A percentile compares a stretch with the other conserved stretches of the same genome.
Evolutionary conservation across 805 yeast species (phyloP).

Genomic region (Cyberlindnera euphorbiae): DNA sequence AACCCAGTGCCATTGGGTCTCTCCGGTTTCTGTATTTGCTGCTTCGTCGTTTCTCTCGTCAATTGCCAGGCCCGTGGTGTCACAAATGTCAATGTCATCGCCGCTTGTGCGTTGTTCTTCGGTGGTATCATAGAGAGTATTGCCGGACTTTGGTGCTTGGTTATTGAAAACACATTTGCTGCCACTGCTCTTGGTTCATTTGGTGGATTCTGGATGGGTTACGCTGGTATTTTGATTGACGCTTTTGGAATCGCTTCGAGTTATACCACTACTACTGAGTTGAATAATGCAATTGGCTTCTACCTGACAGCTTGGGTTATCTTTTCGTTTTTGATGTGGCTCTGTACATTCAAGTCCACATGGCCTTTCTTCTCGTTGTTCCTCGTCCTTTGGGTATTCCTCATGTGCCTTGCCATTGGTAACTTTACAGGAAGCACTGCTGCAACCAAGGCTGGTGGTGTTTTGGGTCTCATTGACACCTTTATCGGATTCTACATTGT

Average conservation of each 20-base stretch:
- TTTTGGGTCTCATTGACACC: constrained; percentile 51
- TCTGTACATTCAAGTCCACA: constrained; percentile 56
- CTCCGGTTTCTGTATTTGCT: constrained; percentile 56
- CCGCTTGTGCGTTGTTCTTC: constrained; percentile 63
- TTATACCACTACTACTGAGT: constrained; percentile 41
- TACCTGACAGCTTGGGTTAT: constrained; percentile 60
- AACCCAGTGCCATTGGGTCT: constrained; percentile 77
- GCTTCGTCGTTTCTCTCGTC: constrained; percentile 56
- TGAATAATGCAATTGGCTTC: constrained; percentile 51
- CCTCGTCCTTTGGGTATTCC: constrained; percentile 48
- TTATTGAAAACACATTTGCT: constrained; percentile 74
- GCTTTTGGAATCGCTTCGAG: constrained; percentile 51
- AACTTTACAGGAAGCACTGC: constrained; percentile 41
- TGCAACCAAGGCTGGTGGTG: constrained; percentile 56
- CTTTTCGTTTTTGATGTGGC: constrained; percentile 53
- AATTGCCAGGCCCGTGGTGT: constrained; percentile 69
- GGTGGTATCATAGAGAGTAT: constrained; percentile 69
- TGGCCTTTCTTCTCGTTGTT: constrained; percentile 55
- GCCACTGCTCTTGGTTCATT: constrained; percentile 45
- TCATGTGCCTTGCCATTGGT: constrained; percentile 47
- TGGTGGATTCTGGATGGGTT: constrained; percentile 77
- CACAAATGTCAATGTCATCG: constrained; percentile 51
- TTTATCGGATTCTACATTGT: constrained; percentile 60
- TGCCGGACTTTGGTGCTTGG: constrained; percentile 74
- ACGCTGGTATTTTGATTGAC: constrained; percentile 59